These are phyloP conservation scores for Suhomyces choctaworum DNA, from an alignment of 1,139 yeast genomes.

Conservation along the genomic window DNA sequence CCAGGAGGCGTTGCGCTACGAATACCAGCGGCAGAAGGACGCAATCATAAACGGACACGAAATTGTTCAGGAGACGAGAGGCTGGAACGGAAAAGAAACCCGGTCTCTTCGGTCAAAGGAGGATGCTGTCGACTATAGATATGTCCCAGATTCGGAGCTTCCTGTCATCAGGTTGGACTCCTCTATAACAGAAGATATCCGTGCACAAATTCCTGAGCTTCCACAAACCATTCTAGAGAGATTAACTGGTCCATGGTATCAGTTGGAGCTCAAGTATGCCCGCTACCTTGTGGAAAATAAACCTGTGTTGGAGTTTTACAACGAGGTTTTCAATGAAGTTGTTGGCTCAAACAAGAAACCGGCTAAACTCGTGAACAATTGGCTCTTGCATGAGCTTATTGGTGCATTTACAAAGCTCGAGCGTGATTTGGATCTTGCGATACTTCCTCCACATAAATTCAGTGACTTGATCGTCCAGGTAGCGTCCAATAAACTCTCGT, in stretches of 20 bases:
- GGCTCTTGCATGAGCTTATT: conserved; percentile 81
- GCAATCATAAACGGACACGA: conserved; percentile 31
- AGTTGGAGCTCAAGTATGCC: conserved; percentile 72
- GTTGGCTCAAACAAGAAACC: conserved; percentile 21
- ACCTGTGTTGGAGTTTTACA: conserved; percentile 51
- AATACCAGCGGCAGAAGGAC: conserved; percentile 65
- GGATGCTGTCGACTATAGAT: conserved; percentile 80
- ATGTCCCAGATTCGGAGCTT: conserved; percentile 92
- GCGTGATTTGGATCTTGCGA: conserved; percentile 33
- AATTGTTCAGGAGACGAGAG: conserved; percentile 73
- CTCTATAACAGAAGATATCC: conserved; percentile 32
- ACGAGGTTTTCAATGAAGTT: conserved; percentile 36
- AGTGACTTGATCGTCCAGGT: conserved; percentile 30
- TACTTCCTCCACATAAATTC: conserved; percentile 32
- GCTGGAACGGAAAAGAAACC: conserved; percentile 83
- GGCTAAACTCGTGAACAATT: conserved; percentile 59
- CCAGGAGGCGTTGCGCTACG: conserved; percentile 71
- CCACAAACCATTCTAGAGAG: conserved; percentile 62
- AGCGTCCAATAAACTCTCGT: conserved; percentile 24
- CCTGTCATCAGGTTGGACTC: conserved; percentile 55
- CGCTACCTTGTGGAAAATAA: conserved; percentile 54
- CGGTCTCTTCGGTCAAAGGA: conserved; percentile 73
- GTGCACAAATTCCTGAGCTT: conserved; percentile 52
- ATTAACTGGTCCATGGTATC: conserved; percentile 52
- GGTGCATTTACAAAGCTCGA: conserved; percentile 65